Evolutionary conservation across 306 rosid genomes (phyloP).

Genomic region (Adenanthera pavonina): DNA sequence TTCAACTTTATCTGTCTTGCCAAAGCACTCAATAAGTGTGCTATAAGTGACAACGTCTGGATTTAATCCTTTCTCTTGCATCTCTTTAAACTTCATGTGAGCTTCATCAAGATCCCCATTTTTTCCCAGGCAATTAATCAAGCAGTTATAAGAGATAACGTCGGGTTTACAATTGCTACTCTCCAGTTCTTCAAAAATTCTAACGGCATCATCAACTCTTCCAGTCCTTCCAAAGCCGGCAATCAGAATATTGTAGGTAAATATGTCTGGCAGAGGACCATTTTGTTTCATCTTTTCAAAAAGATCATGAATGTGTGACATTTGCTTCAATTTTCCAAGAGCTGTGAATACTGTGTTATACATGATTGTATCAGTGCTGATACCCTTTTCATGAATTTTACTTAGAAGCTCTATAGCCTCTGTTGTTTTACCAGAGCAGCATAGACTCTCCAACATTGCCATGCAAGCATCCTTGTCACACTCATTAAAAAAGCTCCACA

Average conservation of each 20-base stretch:
- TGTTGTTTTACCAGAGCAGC: conserved; percentile 68
- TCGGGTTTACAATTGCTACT: conserved; percentile 70
- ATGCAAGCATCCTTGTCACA: conserved; percentile 80
- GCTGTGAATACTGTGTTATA: conserved; percentile 77
- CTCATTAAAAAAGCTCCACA: conserved; percentile 82
- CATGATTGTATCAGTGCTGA: conserved; percentile 76
- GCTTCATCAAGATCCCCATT: conserved; percentile 95
- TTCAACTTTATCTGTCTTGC: conserved; percentile 87
- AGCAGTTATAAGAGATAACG: conserved; percentile 75
- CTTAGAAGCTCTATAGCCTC: conserved; percentile 83
- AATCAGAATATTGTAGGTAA: conserved; percentile 86
- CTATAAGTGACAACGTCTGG: conserved; percentile 96
- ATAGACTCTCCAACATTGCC: conserved; percentile 89
- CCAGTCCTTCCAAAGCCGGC: conserved; percentile 87
- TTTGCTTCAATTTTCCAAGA: conserved; percentile 77
- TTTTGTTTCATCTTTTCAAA: conserved; percentile 80
- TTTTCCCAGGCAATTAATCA: conserved; percentile 96
- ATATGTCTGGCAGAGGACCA: conserved; percentile 79
- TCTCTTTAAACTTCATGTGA: conserved; percentile 92
- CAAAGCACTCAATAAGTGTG: conserved; percentile 94
- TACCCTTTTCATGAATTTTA: conserved; percentile 82
- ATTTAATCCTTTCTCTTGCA: conserved; percentile 83
- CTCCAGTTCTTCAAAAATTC: conserved; percentile 83
- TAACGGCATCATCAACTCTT: conserved; percentile 68
- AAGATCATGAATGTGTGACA: conserved; percentile 70